Evolutionary conservation across 108 stramenopile species (phyloP).

Genomic region (Nitzschia sp.): DNA sequence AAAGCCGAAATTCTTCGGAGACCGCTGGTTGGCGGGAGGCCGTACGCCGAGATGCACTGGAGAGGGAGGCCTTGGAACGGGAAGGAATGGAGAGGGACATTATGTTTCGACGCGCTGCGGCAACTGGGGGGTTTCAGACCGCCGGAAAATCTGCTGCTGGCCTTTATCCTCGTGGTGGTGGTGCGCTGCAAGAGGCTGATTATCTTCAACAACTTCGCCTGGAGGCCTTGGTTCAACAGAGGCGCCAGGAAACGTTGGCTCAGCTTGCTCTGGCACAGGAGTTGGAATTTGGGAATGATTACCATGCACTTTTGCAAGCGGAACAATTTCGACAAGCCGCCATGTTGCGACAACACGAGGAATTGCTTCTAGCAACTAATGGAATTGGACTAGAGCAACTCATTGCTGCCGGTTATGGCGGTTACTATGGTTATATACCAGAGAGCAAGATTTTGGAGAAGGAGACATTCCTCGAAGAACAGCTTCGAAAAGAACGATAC

Average conservation of each 20-base stretch:
- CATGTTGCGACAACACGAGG: slow-evolving; percentile 11
- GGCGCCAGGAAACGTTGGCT: slow-evolving; percentile 32
- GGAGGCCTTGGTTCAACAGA: slow-evolving; percentile 34
- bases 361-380: not conserved
- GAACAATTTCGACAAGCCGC: slow-evolving; percentile 23
- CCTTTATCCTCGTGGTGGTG: not conserved
- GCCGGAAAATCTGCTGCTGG: not conserved
- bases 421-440: not conserved
- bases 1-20: slow-evolving; percentile 2
- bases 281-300: slow-evolving; percentile 2
- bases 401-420: not conserved
- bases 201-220: slow-evolving; percentile 36
- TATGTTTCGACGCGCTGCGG: slow-evolving; percentile 14
- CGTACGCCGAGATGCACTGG: not conserved
- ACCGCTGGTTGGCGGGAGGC: slow-evolving; percentile 4
- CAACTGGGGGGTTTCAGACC: too few relatives aligned
- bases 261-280: slow-evolving; percentile 31
- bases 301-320: not conserved
- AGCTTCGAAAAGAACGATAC: not conserved
- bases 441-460: not conserved
- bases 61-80: slow-evolving; percentile 1
- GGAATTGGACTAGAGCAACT: not conserved
- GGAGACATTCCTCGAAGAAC: slow-evolving; percentile 12
- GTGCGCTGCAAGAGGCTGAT: slow-evolving; percentile 16
- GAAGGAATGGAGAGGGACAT: not conserved